These are phyloP conservation scores for Psilocybe sp. DNA, from an alignment of 768 basidiomycete species.

Conservation along the genomic window DNA sequence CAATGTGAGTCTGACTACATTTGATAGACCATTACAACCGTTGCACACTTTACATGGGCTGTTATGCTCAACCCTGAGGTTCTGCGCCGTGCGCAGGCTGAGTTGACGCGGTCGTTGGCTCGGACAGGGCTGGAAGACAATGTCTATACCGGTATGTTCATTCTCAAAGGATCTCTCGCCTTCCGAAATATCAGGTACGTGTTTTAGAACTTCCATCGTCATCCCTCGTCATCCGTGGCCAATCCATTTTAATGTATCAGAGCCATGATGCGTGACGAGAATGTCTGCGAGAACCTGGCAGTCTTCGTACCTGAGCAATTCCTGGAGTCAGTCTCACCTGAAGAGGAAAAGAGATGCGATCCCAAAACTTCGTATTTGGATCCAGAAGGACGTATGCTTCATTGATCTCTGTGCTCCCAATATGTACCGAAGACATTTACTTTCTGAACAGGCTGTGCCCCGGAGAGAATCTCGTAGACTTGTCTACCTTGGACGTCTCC, in stretches of 20 bases:
- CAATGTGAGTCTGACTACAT: background rate
- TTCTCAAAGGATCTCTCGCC: constrained; percentile 19
- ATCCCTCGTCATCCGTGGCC: background rate
- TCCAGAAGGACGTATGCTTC: constrained; percentile 7
- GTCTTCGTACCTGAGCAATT: constrained; percentile 37
- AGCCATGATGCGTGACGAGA: constrained; percentile 37
- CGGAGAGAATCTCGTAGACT: constrained; percentile 20
- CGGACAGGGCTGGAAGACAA: constrained; percentile 52
- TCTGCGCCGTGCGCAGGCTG: constrained; percentile 56
- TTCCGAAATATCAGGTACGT: constrained; percentile 33
- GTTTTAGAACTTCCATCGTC: background rate
- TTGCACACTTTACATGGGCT: constrained; percentile 56
- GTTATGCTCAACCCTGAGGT: constrained; percentile 62
- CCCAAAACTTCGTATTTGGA: constrained; percentile 11
- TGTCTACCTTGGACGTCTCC: constrained; percentile 15
- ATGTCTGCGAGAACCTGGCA: constrained; percentile 33
- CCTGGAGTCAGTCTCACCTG: constrained; percentile 12
- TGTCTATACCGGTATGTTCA: constrained; percentile 43
- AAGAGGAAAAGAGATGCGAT: constrained; percentile 1
- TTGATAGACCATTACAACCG: constrained; percentile 48
- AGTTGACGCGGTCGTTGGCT: constrained; percentile 63
- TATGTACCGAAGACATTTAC: background rate
- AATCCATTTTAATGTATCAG: constrained; percentile 17
- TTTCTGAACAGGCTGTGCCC: constrained; percentile 17
- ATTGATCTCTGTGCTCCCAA: background rate